phyloP scores from a whole-genome alignment of 441 rosid genomes.

The Adansonia gregorii region DNA sequence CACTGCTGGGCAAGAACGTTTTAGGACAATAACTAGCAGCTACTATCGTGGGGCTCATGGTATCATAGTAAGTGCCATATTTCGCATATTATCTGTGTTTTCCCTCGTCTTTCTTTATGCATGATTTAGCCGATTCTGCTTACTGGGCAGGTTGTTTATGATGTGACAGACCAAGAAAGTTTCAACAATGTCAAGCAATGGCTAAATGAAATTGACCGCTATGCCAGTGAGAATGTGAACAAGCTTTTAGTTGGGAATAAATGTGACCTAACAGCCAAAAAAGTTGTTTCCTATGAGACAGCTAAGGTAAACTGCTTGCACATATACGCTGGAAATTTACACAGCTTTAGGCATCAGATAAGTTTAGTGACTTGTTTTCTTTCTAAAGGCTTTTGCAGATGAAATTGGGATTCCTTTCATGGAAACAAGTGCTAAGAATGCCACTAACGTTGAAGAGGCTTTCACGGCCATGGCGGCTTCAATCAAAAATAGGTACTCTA shows the following conservation, averaged over 20 bases:
- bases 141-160: slow-evolving; percentile 64
- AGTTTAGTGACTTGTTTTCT: neutral
- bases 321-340: neutral
- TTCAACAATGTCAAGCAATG: slow-evolving; percentile 83
- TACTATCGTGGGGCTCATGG: slow-evolving; percentile 80
- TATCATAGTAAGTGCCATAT: slow-evolving; percentile 47
- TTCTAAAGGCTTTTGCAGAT: slow-evolving; percentile 72
- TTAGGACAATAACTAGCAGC: slow-evolving; percentile 75
- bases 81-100: slow-evolving; percentile 4
- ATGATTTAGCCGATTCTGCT: slow-evolving; percentile 22
- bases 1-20: slow-evolving; percentile 82
- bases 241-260: slow-evolving; percentile 85
- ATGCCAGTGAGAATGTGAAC: slow-evolving; percentile 82
- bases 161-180: slow-evolving; percentile 83
- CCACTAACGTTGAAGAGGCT: slow-evolving; percentile 77
- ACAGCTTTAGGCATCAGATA: neutral
- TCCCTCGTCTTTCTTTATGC: neutral
- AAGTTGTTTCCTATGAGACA: slow-evolving; percentile 72
- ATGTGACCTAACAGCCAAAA: slow-evolving; percentile 72
- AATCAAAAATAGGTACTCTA: slow-evolving; percentile 63
- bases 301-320: slow-evolving; percentile 51
- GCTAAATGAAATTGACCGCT: slow-evolving; percentile 82
- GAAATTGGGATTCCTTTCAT: slow-evolving; percentile 80
- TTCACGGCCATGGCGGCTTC: slow-evolving; percentile 84
- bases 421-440: slow-evolving; percentile 78